A percentile compares a stretch with the other conserved stretches of the same genome.
Conservation (phyloP, 305 asterid genomes). For the Fraxinus nigra region DNA sequence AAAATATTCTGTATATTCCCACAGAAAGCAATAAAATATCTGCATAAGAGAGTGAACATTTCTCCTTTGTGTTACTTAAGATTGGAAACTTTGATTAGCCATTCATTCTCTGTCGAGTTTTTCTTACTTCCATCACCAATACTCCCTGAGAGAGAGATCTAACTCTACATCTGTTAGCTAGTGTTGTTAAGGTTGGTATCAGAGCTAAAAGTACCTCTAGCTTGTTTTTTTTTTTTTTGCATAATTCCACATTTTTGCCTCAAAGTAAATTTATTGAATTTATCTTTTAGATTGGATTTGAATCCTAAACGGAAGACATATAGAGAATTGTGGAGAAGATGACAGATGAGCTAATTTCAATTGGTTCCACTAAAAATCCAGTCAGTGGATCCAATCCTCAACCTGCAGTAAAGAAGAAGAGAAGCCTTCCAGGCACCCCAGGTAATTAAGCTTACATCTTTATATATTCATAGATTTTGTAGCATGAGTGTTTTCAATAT, state of each 20-base stretch:
- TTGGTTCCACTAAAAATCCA: conserved; percentile 33
- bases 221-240: not conserved
- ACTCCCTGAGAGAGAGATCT: conserved; percentile 21
- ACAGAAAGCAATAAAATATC: conserved; percentile 52
- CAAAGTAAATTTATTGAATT: not conserved
- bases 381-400: conserved; percentile 41
- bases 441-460: conserved; percentile 22
- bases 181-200: conserved; percentile 33
- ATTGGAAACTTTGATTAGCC: conserved; percentile 29
- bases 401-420: conserved; percentile 62
- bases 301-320: not conserved
- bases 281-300: conserved; percentile 11
- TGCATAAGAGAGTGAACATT: conserved; percentile 29
- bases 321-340: conserved; percentile 28
- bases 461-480: not conserved
- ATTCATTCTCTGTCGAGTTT: conserved; percentile 31
- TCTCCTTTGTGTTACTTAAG: conserved; percentile 28
- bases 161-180: conserved; percentile 23
- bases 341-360: conserved; percentile 54
- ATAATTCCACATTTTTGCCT: conserved; percentile 16
- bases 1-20: conserved; percentile 40
- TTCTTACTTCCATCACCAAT: conserved; percentile 21
- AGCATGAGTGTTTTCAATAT: not conserved
- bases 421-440: conserved; percentile 91
- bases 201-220: conserved; percentile 40